Percentiles rank a stretch among this genome's conserved stretches.
These are phyloP conservation scores for Periconia sp. DNA, from an alignment of 2,329 filamentous ascomycete genomes.

Conservation along the genomic window DNA sequence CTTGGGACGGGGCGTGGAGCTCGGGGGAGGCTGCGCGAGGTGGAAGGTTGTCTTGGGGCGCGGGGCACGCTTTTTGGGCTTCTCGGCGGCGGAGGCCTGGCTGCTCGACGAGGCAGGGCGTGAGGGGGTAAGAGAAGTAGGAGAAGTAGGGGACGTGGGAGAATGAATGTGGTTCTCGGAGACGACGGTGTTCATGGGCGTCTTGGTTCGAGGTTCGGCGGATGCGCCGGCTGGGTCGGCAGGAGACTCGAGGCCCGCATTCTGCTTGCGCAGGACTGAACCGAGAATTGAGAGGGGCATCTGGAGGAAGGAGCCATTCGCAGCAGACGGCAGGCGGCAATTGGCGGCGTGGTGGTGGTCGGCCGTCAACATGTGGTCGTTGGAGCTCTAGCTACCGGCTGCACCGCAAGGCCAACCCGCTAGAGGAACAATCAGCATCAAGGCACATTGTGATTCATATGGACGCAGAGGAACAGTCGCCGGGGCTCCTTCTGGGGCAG, in stretches of 20 bases:
- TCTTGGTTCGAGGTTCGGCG: slow-evolving; percentile 8
- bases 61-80: slow-evolving; percentile 51
- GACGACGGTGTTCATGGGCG: slow-evolving; percentile 17
- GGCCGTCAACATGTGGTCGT: slow-evolving; percentile 47
- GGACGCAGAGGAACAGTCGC: not conserved
- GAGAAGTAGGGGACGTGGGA: slow-evolving; percentile 6
- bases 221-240: slow-evolving; percentile 4
- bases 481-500: slow-evolving; percentile 2
- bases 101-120: slow-evolving; percentile 48
- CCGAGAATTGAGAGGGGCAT: slow-evolving; percentile 44
- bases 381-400: too few relatives aligned
- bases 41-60: slow-evolving; percentile 68
- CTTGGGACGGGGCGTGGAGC: slow-evolving; percentile 62
- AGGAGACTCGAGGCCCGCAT: too few relatives aligned
- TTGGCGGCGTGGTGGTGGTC: slow-evolving; percentile 39
- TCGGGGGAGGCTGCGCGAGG: slow-evolving; percentile 71
- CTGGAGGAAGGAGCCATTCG: slow-evolving; percentile 37
- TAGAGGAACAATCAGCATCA: slow-evolving; percentile 16
- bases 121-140: slow-evolving; percentile 24
- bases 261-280: slow-evolving; percentile 34
- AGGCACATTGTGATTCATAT: slow-evolving; percentile 7
- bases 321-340: slow-evolving; percentile 20
- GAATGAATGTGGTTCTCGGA: too few relatives aligned
- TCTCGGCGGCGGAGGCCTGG: slow-evolving; percentile 43
- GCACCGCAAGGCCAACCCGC: slow-evolving; percentile 28